Base-by-base conservation (phyloP, 2,329 filamentous ascomycete species). In the Hypoxylon sp. region DNA sequence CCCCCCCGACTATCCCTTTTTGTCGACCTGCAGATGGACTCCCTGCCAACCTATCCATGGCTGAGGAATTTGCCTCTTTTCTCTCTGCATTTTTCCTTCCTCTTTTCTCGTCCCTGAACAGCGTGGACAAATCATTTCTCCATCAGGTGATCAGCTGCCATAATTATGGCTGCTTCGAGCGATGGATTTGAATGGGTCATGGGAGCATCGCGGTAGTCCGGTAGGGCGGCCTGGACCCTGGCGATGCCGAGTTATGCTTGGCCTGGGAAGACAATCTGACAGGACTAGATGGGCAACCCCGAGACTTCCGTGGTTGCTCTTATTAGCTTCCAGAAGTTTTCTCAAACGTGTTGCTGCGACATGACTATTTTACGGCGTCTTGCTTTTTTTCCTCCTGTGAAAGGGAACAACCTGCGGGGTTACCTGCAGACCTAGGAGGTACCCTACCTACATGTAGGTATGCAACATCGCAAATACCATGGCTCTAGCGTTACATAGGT, bases 11-110 rank as follows among this genome's bases (percentile, higher is more conserved):
- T 46, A 66, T 63, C 74, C 71, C 44, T 66, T 73, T 76, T 66
- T 65, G 71, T 74, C 75, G 71, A 76, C 70, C n/a, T 76, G 74
- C 75, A 75, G 50, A 60, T 63, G 46, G 35, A 63, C 55, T 68
- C 62, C 64, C 48, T 69, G 65, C 50, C 42, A 50, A 62, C 48
- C 58, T 48, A 42, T 54, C 44, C 63, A 65, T 72, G 55, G 70
- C 68, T 70, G 70, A 69, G 63, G 31, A 64, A 31, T 63, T 67
- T 65, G 71, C 67, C 68, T 70, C 60, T 72, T 63, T 71, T 63
- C 47, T 46, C 53, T 62, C 60, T 65, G 67, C 44, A 44, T 60
- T 53, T 59, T 59, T 31, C 39, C 39, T 57, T 51, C 54, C 42
- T 26, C 50, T 52, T 63, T 60, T 39, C 19, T 33, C 19, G 22